These are phyloP conservation scores for Striga hermonthica DNA, from an alignment of 305 asterid species.

Conservation along the genomic window DNA sequence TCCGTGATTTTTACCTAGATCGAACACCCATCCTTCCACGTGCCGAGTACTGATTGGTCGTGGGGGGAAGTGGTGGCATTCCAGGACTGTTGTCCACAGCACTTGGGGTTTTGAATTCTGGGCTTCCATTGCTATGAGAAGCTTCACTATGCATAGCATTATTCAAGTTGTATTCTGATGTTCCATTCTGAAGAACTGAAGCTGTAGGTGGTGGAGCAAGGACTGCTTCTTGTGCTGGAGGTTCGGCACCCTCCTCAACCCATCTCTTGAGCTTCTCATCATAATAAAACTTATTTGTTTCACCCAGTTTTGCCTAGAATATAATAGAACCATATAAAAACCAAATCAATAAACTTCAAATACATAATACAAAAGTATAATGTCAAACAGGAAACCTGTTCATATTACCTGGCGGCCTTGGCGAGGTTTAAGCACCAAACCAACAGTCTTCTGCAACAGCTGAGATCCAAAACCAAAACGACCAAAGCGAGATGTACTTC, in stretches of 20 bases:
- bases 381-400: neutral
- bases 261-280: slow-evolving; percentile 91
- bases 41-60: slow-evolving; percentile 81
- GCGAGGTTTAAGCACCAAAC: slow-evolving; percentile 71
- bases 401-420: slow-evolving; percentile 77
- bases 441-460: slow-evolving; percentile 84
- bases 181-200: slow-evolving; percentile 70
- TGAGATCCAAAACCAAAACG: slow-evolving; percentile 84
- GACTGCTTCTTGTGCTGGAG: slow-evolving; percentile 68
- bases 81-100: slow-evolving; percentile 57
- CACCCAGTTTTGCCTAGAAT: slow-evolving; percentile 90
- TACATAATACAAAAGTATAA: neutral
- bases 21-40: slow-evolving; percentile 85
- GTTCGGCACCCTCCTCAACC: slow-evolving; percentile 94
- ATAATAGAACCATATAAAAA: slow-evolving; percentile 20
- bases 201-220: slow-evolving; percentile 79
- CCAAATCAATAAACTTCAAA: neutral
- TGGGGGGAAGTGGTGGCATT: slow-evolving; percentile 93
- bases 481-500: slow-evolving; percentile 59
- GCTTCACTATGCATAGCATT: slow-evolving; percentile 62
- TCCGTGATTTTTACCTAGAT: slow-evolving; percentile 54
- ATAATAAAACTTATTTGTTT: slow-evolving; percentile 75
- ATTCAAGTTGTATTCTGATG: slow-evolving; percentile 63
- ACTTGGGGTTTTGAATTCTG: slow-evolving; percentile 58
- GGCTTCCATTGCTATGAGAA: slow-evolving; percentile 51